These are phyloP conservation scores for Takakia lepidozioides DNA, from an alignment of 225 moss, liverwort and hornwort genomes.

Conservation along the genomic window DNA sequence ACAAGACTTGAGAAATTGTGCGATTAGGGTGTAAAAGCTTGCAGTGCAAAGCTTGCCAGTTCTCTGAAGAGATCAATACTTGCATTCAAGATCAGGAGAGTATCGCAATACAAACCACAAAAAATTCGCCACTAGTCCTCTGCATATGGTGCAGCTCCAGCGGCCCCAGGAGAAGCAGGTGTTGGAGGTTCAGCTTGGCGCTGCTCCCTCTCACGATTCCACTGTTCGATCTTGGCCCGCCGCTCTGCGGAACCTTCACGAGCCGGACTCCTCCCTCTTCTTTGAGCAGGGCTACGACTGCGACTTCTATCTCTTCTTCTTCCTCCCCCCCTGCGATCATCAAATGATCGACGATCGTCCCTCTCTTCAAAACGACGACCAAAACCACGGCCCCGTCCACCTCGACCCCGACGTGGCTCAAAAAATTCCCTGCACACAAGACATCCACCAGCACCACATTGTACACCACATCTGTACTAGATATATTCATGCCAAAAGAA, in stretches of 20 bases:
- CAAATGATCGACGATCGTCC: slow-evolving; percentile 65
- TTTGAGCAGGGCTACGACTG: slow-evolving; percentile 65
- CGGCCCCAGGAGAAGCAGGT: slow-evolving; percentile 47
- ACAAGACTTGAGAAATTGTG: slow-evolving; percentile 20
- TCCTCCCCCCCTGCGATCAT: slow-evolving; percentile 69
- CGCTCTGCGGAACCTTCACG: slow-evolving; percentile 98
- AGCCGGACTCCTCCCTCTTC: slow-evolving; percentile 71
- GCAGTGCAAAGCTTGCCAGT: slow-evolving; percentile 27
- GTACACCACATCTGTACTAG: no score
- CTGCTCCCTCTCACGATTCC: slow-evolving; percentile 98
- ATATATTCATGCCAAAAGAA: no score
- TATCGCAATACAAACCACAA: slow-evolving; percentile 88
- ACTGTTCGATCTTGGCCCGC: slow-evolving; percentile 94
- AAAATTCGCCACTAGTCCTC: slow-evolving; percentile 60
- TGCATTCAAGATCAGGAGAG: slow-evolving; percentile 17
- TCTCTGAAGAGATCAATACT: slow-evolving; percentile 19
- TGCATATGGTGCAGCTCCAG: slow-evolving; percentile 55
- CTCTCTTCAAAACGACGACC: slow-evolving; percentile 87
- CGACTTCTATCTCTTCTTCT: slow-evolving; percentile 81
- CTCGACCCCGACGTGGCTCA: slow-evolving; percentile 78
- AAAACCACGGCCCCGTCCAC: slow-evolving; percentile 75
- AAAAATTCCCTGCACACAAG: slow-evolving; percentile 59
- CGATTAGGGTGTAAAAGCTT: slow-evolving; percentile 16
- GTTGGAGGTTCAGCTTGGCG: slow-evolving; percentile 63
- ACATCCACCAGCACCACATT: slow-evolving; percentile 4